A percentile compares a stretch with the other conserved stretches of the same genome.
These are phyloP conservation scores for Saitozyma podzolica DNA, from an alignment of 768 basidiomycete species.

Conservation along the genomic window DNA sequence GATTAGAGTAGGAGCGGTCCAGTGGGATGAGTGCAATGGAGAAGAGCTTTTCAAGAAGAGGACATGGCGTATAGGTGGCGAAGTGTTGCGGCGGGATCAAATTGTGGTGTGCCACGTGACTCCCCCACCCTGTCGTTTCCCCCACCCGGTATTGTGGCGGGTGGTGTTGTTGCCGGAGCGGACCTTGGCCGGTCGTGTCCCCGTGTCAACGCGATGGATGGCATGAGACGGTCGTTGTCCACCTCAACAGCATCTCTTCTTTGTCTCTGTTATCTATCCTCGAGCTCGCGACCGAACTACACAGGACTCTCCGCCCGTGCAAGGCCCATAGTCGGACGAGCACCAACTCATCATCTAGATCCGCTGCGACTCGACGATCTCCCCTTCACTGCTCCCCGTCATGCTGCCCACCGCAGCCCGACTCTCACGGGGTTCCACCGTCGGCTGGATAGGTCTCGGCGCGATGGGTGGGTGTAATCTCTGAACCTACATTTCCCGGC, in stretches of 20 bases:
- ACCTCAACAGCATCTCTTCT: no score
- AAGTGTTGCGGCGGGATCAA: no score
- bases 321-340: neutral
- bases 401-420: slow-evolving; percentile 24
- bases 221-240: neutral
- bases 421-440: slow-evolving; percentile 25
- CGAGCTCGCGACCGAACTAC: slow-evolving; percentile 4
- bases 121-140: neutral
- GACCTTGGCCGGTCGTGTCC: no score
- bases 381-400: neutral
- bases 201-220: neutral
- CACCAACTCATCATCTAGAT: neutral
- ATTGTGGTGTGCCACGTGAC: no score
- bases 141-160: no score
- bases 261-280: neutral
- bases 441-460: slow-evolving; percentile 47
- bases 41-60: neutral
- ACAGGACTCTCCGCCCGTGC: neutral
- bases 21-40: neutral
- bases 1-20: neutral
- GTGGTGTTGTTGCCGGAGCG: neutral
- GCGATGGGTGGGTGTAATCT: slow-evolving; percentile 37
- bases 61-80: neutral
- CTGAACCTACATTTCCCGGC: neutral
- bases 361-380: neutral